Evolutionary conservation across 1,139 yeast species (phyloP), one percentile per base, ranked within the genome.

Genomic region (Blastobotrys aristatus): DNA sequence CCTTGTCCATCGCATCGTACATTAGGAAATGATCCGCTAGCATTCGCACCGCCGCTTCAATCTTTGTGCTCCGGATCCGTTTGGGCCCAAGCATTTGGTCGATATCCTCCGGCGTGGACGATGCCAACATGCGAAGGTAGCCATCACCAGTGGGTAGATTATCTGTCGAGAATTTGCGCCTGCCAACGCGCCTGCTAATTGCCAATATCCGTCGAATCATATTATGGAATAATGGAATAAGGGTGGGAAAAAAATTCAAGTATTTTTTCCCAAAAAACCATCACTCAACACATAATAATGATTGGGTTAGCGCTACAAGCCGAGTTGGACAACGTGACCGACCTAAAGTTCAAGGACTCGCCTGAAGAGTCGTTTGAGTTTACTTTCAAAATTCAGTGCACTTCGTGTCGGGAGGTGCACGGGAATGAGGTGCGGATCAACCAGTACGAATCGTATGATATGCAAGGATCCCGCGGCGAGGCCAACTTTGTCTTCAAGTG

Each of bases 401-500:
- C 85, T 2, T 75, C 77, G 40, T 92, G 98, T 67, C 77, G 90
- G 55, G 95, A 87, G 52, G 67, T 66, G 10, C 96, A 89, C 63
- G 78, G 77, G 31, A 87, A 89, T 58, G 79, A 80, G n/a, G 77
- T 89, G 27, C 74, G 78, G 21, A 80, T 89, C 63, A 86, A 85
- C 64, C 69, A 77, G 53, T 82, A 70, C 63, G 48, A 55, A 48
- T 47, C 49, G 34, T 77, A 79, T 62, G 85, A 83, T 35, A 75
- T 85, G 35, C 65, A 76, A 1, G 90, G 89, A 0, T 79, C 94
- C 38, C 75, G 82, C 53, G 96, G 96, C 14, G 88, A 81, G 52
- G 95, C 96, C 11, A 85, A 83, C 56, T 87, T 89, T 62, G 82
- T 84, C 2, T 82, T 85, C 74, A 77, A 81, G 56, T 92, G 98